These are phyloP conservation scores for Casuarina cunninghamiana DNA, from an alignment of 306 rosid species.

Conservation along the genomic window DNA sequence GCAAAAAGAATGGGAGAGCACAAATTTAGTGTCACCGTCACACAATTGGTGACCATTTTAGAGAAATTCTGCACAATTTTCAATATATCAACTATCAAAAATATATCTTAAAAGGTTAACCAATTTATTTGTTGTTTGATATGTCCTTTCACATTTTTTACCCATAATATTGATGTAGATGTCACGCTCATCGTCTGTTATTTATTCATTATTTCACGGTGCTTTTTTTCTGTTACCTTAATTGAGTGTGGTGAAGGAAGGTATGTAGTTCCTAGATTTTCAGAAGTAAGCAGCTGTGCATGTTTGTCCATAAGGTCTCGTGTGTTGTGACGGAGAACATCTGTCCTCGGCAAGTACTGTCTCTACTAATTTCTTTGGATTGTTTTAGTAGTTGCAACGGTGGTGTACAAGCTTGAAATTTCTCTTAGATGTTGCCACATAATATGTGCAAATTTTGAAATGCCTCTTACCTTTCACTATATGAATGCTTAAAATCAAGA, in stretches of 20 bases:
- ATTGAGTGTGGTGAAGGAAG: background rate
- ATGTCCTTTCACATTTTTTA: background rate
- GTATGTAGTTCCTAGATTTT: background rate
- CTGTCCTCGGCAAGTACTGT: background rate
- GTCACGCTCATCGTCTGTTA: background rate
- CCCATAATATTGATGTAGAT: background rate
- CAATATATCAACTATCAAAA: no score
- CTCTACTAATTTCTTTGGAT: background rate
- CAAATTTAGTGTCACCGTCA: no score
- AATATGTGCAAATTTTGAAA: background rate
- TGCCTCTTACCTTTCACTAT: background rate
- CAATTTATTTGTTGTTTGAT: background rate
- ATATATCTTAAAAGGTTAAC: background rate
- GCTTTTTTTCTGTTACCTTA: background rate
- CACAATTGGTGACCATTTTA: no score
- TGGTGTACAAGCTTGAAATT: background rate
- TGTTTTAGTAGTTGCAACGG: constrained; percentile 1
- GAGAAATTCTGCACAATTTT: no score
- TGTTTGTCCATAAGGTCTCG: background rate
- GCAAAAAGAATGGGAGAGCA: no score
- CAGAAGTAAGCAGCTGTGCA: background rate
- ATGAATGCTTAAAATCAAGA: background rate
- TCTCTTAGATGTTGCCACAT: background rate
- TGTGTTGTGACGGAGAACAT: background rate
- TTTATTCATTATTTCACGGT: no score